A percentile compares a stretch with the other conserved stretches of the same genome.
Conservation (phyloP, 305 asterid species). For the Fraxinus ornus region DNA sequence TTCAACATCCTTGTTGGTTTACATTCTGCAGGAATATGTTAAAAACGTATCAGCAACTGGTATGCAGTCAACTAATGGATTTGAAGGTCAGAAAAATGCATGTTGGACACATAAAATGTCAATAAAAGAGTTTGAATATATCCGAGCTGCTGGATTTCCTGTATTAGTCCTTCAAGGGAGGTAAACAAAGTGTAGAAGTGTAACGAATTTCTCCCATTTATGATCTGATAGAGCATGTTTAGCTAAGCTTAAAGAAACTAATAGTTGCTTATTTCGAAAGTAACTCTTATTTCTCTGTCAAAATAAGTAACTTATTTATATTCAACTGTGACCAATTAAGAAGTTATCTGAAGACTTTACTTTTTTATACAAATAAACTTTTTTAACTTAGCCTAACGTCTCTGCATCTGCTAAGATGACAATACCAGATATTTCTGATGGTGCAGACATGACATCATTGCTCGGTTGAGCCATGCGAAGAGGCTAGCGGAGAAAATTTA, state of each 20-base stretch:
- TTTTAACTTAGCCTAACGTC: neutral
- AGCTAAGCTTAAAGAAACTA: neutral
- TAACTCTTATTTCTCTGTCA: neutral
- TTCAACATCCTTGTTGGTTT: conserved; percentile 9
- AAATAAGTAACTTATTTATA: neutral
- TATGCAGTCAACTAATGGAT: conserved; percentile 88
- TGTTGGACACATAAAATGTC: conserved; percentile 89
- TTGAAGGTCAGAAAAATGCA: conserved; percentile 89
- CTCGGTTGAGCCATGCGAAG: conserved; percentile 83
- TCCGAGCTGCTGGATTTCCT: conserved; percentile 68
- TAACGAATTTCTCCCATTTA: neutral
- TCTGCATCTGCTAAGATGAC: neutral
- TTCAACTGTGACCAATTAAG: neutral
- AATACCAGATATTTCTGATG: conserved; percentile 27
- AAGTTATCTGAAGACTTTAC: neutral
- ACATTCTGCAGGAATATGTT: conserved; percentile 72
- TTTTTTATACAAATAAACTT: neutral
- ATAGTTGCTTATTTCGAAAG: neutral
- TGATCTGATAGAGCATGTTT: neutral
- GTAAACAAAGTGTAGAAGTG: conserved; percentile 33
- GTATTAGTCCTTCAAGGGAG: conserved; percentile 92
- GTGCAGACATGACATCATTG: conserved; percentile 78
- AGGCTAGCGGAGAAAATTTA: conserved; percentile 68
- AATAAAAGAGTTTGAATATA: conserved; percentile 57
- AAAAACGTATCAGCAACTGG: conserved; percentile 79